Evolutionary conservation across 768 basidiomycete genomes (phyloP).

Genomic region (Asterophora parasitica): DNA sequence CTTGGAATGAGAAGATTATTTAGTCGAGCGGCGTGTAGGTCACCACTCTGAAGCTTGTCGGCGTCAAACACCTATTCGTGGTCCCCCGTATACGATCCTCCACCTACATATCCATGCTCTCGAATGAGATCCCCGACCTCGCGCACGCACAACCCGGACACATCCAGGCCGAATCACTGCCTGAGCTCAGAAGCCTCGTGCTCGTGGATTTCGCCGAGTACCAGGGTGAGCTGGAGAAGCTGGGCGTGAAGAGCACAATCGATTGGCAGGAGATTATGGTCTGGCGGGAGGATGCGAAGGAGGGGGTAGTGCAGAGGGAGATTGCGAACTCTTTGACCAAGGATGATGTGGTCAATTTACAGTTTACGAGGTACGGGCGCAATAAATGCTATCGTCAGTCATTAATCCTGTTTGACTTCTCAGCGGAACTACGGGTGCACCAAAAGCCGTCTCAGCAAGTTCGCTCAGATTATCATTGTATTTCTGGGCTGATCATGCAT

Average conservation of each 20-base stretch:
- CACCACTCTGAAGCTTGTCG: conserved; percentile 55
- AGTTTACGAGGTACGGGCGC: conserved; percentile 69
- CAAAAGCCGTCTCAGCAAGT: conserved; percentile 79
- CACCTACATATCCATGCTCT: conserved; percentile 56
- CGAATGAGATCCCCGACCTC: conserved; percentile 54
- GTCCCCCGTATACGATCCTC: conserved; percentile 68
- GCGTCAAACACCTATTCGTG: conserved; percentile 64
- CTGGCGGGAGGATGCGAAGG: conserved; percentile 54
- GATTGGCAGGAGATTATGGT: conserved; percentile 73
- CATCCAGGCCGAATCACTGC: conserved; percentile 55
- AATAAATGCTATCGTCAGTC: background rate
- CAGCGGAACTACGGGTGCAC: conserved; percentile 76
- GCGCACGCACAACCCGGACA: conserved; percentile 43
- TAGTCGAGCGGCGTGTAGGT: conserved; percentile 37
- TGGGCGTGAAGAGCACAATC: conserved; percentile 44
- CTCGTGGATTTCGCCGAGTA: conserved; percentile 51
- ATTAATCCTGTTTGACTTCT: conserved; percentile 1
- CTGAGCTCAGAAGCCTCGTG: conserved; percentile 57
- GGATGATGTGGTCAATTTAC: conserved; percentile 76
- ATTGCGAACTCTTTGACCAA: conserved; percentile 37
- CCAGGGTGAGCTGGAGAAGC: conserved; percentile 31
- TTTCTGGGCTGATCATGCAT: background rate
- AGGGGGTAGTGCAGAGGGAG: conserved; percentile 39
- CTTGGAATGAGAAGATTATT: background rate
- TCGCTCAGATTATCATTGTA: background rate